Percentiles rank a stretch among this genome's conserved stretches.
phyloP scores from a whole-genome alignment of 371 early-diverging fungal genomes.

The Vairimorpha ceranae region DNA sequence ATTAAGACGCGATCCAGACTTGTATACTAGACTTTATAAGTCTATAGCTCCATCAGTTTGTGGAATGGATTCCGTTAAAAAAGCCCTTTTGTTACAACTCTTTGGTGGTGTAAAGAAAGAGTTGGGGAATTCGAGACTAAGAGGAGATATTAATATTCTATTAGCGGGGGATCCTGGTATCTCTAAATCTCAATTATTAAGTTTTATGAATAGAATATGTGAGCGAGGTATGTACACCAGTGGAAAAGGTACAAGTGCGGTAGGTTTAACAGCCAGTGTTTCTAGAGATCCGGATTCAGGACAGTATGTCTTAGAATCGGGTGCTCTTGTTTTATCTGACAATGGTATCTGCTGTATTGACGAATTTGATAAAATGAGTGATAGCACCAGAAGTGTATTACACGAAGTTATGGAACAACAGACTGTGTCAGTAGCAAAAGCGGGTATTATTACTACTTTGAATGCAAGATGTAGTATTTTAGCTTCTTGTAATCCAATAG shows the following conservation, averaged over 20 bases:
- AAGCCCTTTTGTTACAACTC: constrained; percentile 85
- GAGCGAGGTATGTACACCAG: constrained; percentile 96
- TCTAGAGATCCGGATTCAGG: constrained; percentile 88
- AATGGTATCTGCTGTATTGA: constrained; percentile 63
- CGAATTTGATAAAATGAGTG: constrained; percentile 65
- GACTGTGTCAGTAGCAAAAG: constrained; percentile 63
- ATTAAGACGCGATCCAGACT: constrained; percentile 64
- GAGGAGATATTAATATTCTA: constrained; percentile 64
- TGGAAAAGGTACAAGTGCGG: constrained; percentile 94
- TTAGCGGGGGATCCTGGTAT: constrained; percentile 64
- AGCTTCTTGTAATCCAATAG: constrained; percentile 64
- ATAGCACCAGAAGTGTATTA: constrained; percentile 60
- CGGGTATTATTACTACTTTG: constrained; percentile 64
- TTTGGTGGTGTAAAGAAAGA: constrained; percentile 77
- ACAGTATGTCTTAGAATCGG: constrained; percentile 73
- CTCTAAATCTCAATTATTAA: constrained; percentile 62
- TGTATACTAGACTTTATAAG: constrained; percentile 58
- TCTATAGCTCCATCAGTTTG: constrained; percentile 86
- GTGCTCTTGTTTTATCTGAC: constrained; percentile 63
- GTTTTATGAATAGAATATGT: constrained; percentile 76
- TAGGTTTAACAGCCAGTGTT: constrained; percentile 96
- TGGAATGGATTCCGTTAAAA: constrained; percentile 91
- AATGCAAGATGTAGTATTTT: constrained; percentile 63
- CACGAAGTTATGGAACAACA: constrained; percentile 65
- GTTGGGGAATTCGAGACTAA: constrained; percentile 46